Evolutionary conservation across 306 rosid species (phyloP), one percentile per base, ranked within the genome.

Genomic region (Medicago truncatula): DNA sequence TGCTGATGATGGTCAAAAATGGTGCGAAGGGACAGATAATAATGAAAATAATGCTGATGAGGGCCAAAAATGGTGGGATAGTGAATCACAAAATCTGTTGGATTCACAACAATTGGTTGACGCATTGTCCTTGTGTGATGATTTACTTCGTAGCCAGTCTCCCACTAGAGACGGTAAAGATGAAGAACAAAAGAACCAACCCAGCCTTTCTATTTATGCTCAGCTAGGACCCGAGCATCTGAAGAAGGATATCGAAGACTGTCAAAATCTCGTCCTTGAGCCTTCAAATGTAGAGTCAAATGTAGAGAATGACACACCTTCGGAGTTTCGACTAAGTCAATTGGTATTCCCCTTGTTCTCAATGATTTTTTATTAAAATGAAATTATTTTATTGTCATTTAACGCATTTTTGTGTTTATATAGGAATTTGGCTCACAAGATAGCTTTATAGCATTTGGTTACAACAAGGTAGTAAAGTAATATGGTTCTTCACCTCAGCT

Each of bases 31-130:
- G 41, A 17, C 50, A 13, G 72, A 82, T 57, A 18, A 76, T 17
- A 52, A 74, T 5, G 96, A 85, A 82, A 78, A 78, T 78, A 61
- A 58, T 47, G 79, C 54, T 8, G 89, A 80, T 5, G 98, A 89
- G 73, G 93, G 85, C 40, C 82, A 88, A 47, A 86, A 80, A 72
- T 93, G 96, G 98, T 91, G 90, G 90, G 97, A 93, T 17, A 89
- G 93, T 43, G 96, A 89, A 84, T 91, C 98, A 13, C 98, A 93
- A 84, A 71, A 86, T 82, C 68, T 93, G 62, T 70, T 93, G 78
- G 83, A 85, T 82, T 91, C 97, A 2, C 98, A 93, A 75, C 96
- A 91, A 73, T 89, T 93, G 62, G 97, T 80, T 9, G 98, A 93
- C 70, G 96, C 86, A 47, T 67, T 93, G 75, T 67, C 86, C 44